These are phyloP conservation scores for Antitrichia curtipendula DNA, from an alignment of 225 moss, liverwort and hornwort genomes.

Conservation along the genomic window DNA sequence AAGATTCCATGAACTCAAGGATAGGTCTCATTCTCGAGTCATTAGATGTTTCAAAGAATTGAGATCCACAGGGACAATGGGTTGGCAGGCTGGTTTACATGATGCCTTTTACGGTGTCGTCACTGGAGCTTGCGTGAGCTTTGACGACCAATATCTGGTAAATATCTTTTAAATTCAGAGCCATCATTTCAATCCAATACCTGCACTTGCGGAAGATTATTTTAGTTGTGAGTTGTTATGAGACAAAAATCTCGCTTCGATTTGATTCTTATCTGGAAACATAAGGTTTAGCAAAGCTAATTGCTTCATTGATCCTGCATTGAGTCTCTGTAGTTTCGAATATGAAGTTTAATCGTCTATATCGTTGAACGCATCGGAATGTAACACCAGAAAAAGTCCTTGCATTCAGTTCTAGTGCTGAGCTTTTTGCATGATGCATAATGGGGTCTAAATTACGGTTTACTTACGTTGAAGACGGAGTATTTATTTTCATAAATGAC, in stretches of 20 bases:
- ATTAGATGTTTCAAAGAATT: neutral
- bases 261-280: neutral
- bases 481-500: neutral
- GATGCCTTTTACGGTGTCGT: constrained; percentile 91
- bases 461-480: neutral
- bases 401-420: neutral
- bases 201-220: neutral
- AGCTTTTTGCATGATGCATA: neutral
- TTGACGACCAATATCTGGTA: constrained; percentile 85
- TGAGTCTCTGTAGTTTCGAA: neutral
- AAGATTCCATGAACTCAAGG: neutral
- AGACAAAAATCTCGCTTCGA: neutral
- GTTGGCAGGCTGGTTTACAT: constrained; percentile 66
- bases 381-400: neutral
- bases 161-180: neutral
- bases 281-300: neutral
- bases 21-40: neutral
- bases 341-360: neutral
- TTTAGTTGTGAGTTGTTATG: neutral
- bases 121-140: constrained; percentile 69
- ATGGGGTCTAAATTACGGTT: neutral
- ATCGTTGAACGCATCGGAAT: neutral
- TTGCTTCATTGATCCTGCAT: neutral
- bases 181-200: neutral
- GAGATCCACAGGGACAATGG: neutral